phyloP scores from a whole-genome alignment of 345 rosid species.

The Cardiospermum halicacabum region DNA sequence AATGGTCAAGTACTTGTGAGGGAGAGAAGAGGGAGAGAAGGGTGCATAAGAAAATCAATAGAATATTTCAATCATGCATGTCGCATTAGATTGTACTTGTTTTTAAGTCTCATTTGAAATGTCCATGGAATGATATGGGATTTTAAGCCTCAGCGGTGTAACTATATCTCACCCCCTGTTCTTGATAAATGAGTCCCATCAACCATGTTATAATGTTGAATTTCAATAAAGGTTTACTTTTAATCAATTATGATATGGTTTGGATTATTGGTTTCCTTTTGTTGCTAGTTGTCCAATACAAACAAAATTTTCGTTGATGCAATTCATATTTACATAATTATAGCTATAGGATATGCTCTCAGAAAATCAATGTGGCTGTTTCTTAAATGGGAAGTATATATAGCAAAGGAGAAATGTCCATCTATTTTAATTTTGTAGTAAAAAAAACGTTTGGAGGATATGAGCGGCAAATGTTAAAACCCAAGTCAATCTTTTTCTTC shows the following conservation, averaged over 20 bases:
- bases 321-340: too few relatives aligned
- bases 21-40: background rate
- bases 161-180: background rate
- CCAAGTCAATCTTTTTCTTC: too few relatives aligned
- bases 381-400: too few relatives aligned
- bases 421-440: too few relatives aligned
- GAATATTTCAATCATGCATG: background rate
- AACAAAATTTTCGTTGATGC: too few relatives aligned
- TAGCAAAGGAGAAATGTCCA: too few relatives aligned
- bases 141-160: background rate
- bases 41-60: background rate
- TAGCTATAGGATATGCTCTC: too few relatives aligned
- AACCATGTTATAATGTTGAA: background rate
- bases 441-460: too few relatives aligned
- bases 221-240: background rate
- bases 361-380: too few relatives aligned
- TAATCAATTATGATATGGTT: background rate
- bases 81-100: background rate
- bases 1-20: constrained; percentile 79
- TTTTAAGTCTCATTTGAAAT: background rate
- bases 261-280: too few relatives aligned
- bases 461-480: too few relatives aligned
- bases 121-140: background rate
- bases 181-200: background rate
- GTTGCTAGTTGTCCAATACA: too few relatives aligned